Evolutionary conservation across 306 rosid genomes (phyloP).

Genomic region (Pyrus communis): DNA sequence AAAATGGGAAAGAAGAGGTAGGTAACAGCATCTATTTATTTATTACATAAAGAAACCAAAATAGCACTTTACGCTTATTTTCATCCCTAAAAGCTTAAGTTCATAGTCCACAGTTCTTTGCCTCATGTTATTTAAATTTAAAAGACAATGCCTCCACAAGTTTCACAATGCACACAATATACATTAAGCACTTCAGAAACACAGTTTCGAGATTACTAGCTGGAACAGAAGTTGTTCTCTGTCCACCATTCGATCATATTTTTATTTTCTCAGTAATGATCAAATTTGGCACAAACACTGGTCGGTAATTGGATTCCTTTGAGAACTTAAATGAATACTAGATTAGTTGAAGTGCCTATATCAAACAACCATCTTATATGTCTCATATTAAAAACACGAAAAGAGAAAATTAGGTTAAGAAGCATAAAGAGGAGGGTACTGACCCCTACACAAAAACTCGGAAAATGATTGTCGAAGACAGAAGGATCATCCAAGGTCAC

Average conservation of each 20-base stretch:
- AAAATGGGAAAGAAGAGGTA: not conserved
- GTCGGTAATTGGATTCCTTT: not conserved
- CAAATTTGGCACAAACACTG: not conserved
- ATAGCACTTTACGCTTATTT: not conserved
- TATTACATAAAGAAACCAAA: not conserved
- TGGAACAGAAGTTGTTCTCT: not conserved
- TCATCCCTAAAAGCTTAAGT: not conserved
- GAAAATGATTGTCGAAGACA: conserved; percentile 28
- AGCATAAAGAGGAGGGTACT: conserved; percentile 18
- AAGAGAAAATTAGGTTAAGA: not conserved
- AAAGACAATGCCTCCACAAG: not conserved
- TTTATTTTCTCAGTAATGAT: not conserved
- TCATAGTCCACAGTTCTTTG: not conserved
- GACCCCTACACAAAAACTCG: conserved; percentile 74
- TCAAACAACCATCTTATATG: not conserved
- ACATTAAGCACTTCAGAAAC: not conserved
- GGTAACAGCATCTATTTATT: not conserved
- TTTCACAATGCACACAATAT: not conserved
- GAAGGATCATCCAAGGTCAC: conserved; percentile 20
- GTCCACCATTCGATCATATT: not conserved
- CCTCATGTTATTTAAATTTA: not conserved
- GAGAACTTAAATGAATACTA: not conserved
- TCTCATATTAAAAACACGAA: not conserved
- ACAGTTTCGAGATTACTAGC: not conserved
- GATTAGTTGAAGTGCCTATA: not conserved